Evolutionary conservation across 768 basidiomycete genomes (phyloP), one percentile per base, ranked within the genome.

Genomic region (Dictyophora rubrovolvata): DNA sequence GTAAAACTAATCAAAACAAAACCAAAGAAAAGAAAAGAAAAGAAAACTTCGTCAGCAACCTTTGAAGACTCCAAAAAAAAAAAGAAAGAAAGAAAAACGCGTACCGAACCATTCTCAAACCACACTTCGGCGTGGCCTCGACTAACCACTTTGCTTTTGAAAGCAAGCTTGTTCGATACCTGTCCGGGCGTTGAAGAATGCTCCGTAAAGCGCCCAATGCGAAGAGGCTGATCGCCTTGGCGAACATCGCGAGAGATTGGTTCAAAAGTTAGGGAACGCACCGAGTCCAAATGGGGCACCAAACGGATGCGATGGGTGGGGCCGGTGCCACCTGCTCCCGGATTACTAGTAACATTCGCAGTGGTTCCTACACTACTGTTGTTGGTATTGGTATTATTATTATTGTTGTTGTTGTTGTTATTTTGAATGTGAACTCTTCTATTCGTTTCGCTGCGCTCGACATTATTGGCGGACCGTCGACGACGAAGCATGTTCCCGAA

Each of bases 171-270:
- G 72, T 84, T 86, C 36, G 86, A 82, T 51, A 81, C 83, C 9
- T 83, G 70, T 16, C 85, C 86, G 7, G 84, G 82, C 8, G 50
- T 35, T 18, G 55, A 16, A 20, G 65, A 64, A 56, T 85, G 81
- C 69, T 97, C 95, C 1, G 93, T 97, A 79, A 95, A 97, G 47
- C 95, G 83, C 2, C 95, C 95, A 62, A 98, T 91, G 61, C 91
- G 87, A 6, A 98, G 76, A 0, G 86, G 75, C 0, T 80, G 70
- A 63, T 87, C 85, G 61, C 81, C 80, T 58, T 85, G 79, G 51
- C 74, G 75, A 66, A 96, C 79, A 70, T 96, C 93, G 28, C 94
- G 84, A 48, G 81, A 76, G 77, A 97, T 91, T 63, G 94, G 86
- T 55, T 97, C 94, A 74, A 97, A 97, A 62, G 86, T 83, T 20